These are phyloP conservation scores for Rhododendron ferrugineum DNA, from an alignment of 148 eudicot species.

Conservation along the genomic window DNA sequence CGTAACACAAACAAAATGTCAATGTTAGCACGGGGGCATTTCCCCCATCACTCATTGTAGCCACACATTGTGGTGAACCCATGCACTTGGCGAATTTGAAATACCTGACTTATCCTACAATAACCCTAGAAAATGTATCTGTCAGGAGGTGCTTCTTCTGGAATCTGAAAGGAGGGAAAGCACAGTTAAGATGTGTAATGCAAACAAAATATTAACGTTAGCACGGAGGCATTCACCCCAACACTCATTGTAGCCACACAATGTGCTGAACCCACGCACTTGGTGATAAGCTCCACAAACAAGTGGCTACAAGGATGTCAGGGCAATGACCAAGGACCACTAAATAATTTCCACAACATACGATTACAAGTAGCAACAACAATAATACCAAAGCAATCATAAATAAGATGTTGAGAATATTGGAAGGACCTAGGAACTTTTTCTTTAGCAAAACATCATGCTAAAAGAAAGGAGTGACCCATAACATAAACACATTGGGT, in stretches of 20 bases:
- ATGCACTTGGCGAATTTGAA: background rate
- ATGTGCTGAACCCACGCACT: background rate
- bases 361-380: background rate
- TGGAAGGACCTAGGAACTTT: background rate
- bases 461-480: background rate
- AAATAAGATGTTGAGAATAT: background rate
- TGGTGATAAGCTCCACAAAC: background rate
- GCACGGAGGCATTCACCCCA: background rate
- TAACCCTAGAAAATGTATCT: slow-evolving; percentile 16
- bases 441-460: background rate
- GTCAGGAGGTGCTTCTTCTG: slow-evolving; percentile 45
- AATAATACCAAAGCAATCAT: background rate
- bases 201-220: background rate
- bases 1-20: background rate
- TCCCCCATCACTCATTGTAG: background rate
- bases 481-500: too few species aligned
- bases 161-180: slow-evolving; percentile 23
- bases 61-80: background rate
- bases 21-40: background rate
- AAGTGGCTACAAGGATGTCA: background rate
- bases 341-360: background rate
- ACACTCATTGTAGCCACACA: background rate
- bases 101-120: background rate
- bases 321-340: background rate
- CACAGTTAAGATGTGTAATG: background rate